A percentile compares a stretch with the other conserved stretches of the same genome.
Evolutionary conservation across 2,329 filamentous ascomycete species (phyloP).

Genomic region (Fusarium sp.): DNA sequence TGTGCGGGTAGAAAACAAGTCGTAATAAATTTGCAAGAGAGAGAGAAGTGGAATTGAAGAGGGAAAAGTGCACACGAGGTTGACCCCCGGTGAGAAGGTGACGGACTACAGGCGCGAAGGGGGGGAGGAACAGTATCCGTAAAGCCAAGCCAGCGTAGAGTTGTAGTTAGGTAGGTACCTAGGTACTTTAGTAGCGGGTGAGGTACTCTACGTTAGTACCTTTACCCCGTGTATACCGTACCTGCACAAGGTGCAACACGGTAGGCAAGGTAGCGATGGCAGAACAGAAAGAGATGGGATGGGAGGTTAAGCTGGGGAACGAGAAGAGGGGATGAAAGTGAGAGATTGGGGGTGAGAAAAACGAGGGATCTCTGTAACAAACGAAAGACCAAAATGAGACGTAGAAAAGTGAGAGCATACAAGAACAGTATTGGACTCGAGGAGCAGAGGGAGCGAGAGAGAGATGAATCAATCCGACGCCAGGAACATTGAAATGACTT

Average conservation of each 20-base stretch:
- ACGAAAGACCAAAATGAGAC: conserved; percentile 4
- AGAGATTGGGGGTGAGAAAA: background rate
- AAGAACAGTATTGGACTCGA: background rate
- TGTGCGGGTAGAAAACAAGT: conserved; percentile 20
- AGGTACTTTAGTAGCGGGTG: background rate
- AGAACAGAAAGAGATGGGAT: too few species aligned
- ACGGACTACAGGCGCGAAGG: conserved; percentile 17
- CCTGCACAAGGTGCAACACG: too few species aligned
- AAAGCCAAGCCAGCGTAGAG: background rate
- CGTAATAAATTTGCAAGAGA: conserved; percentile 19
- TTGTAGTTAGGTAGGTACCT: background rate
- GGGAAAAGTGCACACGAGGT: conserved; percentile 41
- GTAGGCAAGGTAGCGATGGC: too few species aligned
- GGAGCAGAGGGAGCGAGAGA: background rate
- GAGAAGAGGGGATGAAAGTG: background rate
- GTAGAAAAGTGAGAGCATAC: background rate
- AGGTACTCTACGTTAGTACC: background rate
- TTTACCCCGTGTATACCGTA: background rate
- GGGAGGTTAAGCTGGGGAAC: too few species aligned
- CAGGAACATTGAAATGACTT: conserved; percentile 28
- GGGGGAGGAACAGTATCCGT: conserved; percentile 9
- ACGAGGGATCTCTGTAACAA: background rate
- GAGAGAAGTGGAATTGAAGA: conserved; percentile 33
- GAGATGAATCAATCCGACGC: conserved; percentile 10
- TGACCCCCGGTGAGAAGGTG: conserved; percentile 24